Evolutionary conservation across 306 rosid genomes (phyloP).

Genomic region (Canavalia gladiata): DNA sequence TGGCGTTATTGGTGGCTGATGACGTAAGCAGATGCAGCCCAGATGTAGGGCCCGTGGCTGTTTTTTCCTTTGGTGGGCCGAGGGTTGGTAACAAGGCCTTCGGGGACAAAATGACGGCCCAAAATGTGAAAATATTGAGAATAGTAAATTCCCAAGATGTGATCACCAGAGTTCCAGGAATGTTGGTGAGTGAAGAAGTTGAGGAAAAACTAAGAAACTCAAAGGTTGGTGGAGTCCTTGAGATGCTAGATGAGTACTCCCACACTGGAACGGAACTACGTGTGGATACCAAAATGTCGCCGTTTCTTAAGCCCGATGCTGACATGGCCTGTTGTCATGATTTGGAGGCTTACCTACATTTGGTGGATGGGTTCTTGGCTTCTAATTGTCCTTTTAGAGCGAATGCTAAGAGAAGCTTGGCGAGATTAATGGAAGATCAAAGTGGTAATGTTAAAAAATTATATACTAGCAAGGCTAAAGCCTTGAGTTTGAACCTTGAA

Average conservation of each 20-base stretch:
- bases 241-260: slow-evolving; percentile 65
- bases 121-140: slow-evolving; percentile 78
- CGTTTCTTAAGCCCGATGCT: slow-evolving; percentile 86
- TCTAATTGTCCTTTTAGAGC: slow-evolving; percentile 86
- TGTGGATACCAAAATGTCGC: slow-evolving; percentile 89
- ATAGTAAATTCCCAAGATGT: slow-evolving; percentile 89
- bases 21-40: slow-evolving; percentile 58
- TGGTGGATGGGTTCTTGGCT: slow-evolving; percentile 92
- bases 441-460: slow-evolving; percentile 77
- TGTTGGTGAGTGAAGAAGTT: slow-evolving; percentile 62
- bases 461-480: slow-evolving; percentile 76
- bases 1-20: slow-evolving; percentile 79
- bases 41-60: slow-evolving; percentile 73
- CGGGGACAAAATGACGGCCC: slow-evolving; percentile 52
- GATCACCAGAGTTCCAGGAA: slow-evolving; percentile 74
- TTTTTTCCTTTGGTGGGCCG: slow-evolving; percentile 94
- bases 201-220: slow-evolving; percentile 57
- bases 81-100: slow-evolving; percentile 78
- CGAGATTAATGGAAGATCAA: slow-evolving; percentile 74
- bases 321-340: slow-evolving; percentile 96
- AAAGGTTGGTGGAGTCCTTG: slow-evolving; percentile 49
- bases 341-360: slow-evolving; percentile 87
- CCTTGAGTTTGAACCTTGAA: slow-evolving; percentile 63
- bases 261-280: slow-evolving; percentile 84
- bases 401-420: slow-evolving; percentile 86